phyloP scores from a whole-genome alignment of 768 basidiomycete genomes.

The Chiua virens region DNA sequence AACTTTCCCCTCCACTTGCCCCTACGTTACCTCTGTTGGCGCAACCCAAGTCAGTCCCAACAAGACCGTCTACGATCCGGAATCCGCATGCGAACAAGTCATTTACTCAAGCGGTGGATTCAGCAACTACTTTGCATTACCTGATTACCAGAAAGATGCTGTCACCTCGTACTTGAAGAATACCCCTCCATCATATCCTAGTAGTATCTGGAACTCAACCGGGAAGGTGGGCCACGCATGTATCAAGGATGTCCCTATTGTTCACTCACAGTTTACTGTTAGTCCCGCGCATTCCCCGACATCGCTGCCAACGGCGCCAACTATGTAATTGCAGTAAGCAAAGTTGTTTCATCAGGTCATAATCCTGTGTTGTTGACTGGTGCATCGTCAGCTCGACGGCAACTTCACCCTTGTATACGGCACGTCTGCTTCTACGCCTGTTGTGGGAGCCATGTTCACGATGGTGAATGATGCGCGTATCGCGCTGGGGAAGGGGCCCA shows the following conservation, averaged over 20 bases:
- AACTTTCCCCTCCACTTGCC: constrained; percentile 48
- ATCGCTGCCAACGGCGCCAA: constrained; percentile 53
- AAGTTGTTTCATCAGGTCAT: constrained; percentile 1
- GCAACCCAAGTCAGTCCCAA: constrained; percentile 53
- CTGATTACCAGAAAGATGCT: constrained; percentile 51
- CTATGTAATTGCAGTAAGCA: constrained; percentile 21
- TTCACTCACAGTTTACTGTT: constrained; percentile 13
- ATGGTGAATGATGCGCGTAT: constrained; percentile 64
- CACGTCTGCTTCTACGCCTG: constrained; percentile 60
- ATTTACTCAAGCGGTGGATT: constrained; percentile 57
- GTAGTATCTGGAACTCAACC: constrained; percentile 46
- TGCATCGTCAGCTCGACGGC: constrained; percentile 34
- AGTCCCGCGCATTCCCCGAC: constrained; percentile 61
- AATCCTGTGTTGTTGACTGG: constrained; percentile 12
- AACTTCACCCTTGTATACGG: constrained; percentile 44
- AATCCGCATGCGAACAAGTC: constrained; percentile 45
- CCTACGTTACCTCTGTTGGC: constrained; percentile 68
- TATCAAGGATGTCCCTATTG: not conserved
- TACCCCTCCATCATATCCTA: constrained; percentile 41
- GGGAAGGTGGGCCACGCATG: constrained; percentile 31
- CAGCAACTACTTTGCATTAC: constrained; percentile 52
- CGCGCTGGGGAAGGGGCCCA: constrained; percentile 40
- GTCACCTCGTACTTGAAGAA: constrained; percentile 46
- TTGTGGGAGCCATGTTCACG: constrained; percentile 59
- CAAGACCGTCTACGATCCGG: constrained; percentile 42